Evolutionary conservation across 2,329 filamentous ascomycete species (phyloP).

Genomic region (Berkeleyomyces rouxiae): DNA sequence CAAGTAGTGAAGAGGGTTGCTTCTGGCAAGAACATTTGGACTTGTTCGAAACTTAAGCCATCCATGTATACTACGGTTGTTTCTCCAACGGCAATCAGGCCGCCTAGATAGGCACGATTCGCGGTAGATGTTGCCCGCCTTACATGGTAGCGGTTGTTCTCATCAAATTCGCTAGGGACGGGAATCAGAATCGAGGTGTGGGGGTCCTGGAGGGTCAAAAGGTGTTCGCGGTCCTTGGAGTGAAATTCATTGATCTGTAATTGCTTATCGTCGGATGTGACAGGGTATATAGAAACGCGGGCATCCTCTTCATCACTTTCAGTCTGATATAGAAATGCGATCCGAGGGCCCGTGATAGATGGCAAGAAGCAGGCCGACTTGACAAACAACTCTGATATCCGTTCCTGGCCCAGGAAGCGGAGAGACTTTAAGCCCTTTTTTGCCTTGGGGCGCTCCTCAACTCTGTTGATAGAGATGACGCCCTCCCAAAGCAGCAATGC

Average conservation of each 20-base stretch:
- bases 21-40: constrained; percentile 49
- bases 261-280: constrained; percentile 42
- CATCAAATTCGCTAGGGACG: constrained; percentile 35
- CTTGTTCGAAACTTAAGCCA: constrained; percentile 50
- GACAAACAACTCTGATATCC: constrained; percentile 42
- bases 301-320: constrained; percentile 35
- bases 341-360: constrained; percentile 39
- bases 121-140: constrained; percentile 30
- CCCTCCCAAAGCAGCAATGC: constrained; percentile 45
- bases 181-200: constrained; percentile 47
- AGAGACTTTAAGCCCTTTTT: constrained; percentile 4
- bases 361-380: constrained; percentile 40
- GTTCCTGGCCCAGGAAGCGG: constrained; percentile 32
- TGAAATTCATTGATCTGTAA: constrained; percentile 38
- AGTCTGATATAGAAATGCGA: constrained; percentile 42
- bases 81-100: constrained; percentile 60
- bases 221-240: constrained; percentile 37
- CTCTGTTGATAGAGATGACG: constrained; percentile 37
- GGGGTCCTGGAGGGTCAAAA: constrained; percentile 35
- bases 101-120: constrained; percentile 44
- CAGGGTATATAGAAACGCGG: constrained; percentile 39
- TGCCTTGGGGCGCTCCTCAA: constrained; percentile 22
- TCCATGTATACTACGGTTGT: constrained; percentile 76
- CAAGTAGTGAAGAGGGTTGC: constrained; percentile 83
- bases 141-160: constrained; percentile 43